Conservation (phyloP, 139 green algal species). For the Mychonastes homosphaera region DNA sequence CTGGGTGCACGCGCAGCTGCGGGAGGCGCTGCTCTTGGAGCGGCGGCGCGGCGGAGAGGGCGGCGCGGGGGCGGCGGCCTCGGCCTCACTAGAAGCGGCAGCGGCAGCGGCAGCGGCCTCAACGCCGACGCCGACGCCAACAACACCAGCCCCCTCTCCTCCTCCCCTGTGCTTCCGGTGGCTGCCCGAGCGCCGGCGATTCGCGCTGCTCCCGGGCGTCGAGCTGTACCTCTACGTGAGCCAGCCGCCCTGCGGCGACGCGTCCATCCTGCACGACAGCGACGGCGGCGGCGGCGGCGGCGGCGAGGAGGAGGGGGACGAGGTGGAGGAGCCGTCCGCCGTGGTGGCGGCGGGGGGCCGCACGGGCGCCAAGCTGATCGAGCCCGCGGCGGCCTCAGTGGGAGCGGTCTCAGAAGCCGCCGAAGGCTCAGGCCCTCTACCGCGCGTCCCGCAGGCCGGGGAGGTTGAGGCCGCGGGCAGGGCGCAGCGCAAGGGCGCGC, state of each 20-base stretch:
- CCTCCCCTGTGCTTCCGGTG: conserved; percentile 9
- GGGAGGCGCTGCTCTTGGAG: neutral
- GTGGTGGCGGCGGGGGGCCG: conserved; percentile 12
- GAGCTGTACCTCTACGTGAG: conserved; percentile 65
- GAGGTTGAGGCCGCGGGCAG: conserved; percentile 61
- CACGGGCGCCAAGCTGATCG: conserved; percentile 39
- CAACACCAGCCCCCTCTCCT: neutral
- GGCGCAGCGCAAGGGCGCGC: conserved; percentile 35
- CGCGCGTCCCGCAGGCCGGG: conserved; percentile 30
- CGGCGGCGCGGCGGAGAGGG: neutral
- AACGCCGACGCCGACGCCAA: neutral
- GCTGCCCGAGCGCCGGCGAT: conserved; percentile 9
- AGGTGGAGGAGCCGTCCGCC: neutral
- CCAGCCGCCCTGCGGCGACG: conserved; percentile 78
- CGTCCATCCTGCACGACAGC: conserved; percentile 52
- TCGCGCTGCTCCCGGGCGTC: conserved; percentile 39
- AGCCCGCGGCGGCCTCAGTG: neutral
- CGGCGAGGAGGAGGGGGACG: neutral
- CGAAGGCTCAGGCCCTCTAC: neutral
- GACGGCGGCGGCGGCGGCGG: neutral
- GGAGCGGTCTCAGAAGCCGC: conserved; percentile 10
- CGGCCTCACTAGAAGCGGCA: neutral
- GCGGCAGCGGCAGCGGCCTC: neutral
- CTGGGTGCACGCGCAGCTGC: conserved; percentile 56
- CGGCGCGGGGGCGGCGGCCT: neutral